phyloP scores from a whole-genome alignment of 169 alveolate genomes.

The Babesia caballi region DNA sequence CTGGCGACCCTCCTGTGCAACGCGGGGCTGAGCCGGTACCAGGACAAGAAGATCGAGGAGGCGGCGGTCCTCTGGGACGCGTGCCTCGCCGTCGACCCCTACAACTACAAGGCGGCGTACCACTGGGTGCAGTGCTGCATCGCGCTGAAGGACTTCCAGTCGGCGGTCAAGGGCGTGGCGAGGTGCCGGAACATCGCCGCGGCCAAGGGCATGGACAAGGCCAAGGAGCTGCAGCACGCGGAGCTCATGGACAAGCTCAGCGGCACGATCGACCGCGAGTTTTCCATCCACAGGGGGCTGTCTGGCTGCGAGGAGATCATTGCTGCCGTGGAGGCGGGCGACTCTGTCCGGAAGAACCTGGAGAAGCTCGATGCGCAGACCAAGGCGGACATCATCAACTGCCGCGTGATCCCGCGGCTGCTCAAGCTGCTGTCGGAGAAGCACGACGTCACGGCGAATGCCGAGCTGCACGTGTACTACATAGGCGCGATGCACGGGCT shows the following conservation, averaged over 20 bases:
- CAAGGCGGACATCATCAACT: background rate
- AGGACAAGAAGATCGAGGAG: background rate
- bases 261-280: background rate
- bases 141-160: conserved; percentile 13
- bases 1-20: conserved; percentile 49
- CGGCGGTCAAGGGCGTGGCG: conserved; percentile 20
- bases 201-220: background rate
- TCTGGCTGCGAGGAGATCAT: conserved; percentile 12
- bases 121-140: conserved; percentile 26
- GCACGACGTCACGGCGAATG: background rate
- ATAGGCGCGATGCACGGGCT: conserved; percentile 27
- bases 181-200: conserved; percentile 48
- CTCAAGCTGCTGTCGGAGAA: conserved; percentile 7
- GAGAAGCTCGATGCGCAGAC: conserved; percentile 9
- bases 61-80: conserved; percentile 15
- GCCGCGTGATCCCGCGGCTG: conserved; percentile 18
- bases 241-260: conserved; percentile 6
- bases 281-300: background rate
- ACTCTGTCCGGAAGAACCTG: conserved; percentile 12
- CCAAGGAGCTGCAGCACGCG: conserved; percentile 39
- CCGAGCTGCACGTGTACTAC: background rate
- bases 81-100: conserved; percentile 22
- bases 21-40: conserved; percentile 41
- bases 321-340: conserved; percentile 15
- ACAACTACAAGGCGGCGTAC: conserved; percentile 62